Base-by-base conservation (phyloP, 1,284 basidiomycete genomes). In the Mycena citricolor region DNA sequence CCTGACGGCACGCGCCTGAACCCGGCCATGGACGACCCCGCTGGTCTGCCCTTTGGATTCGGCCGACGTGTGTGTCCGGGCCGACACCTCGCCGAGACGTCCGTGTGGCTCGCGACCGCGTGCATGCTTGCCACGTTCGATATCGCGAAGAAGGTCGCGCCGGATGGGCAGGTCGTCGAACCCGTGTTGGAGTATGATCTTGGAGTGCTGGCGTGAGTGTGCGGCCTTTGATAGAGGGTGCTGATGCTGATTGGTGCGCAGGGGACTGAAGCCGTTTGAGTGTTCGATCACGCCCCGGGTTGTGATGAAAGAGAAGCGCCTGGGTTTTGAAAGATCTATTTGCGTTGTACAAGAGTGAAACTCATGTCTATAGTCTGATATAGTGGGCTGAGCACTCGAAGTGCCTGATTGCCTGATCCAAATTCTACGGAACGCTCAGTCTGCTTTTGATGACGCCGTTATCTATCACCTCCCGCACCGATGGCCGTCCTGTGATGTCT, bases 71-170 rank as follows among this genome's bases (percentile, higher is more conserved):
- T 63, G 13, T 67, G 65, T 39, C 63, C 64, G 4, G 65, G 65
- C 0, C 50, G 56, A 44, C 51, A 62, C 42, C 60, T 71, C 26
- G 67, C 68, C 1, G 66, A 72, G 26, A 56, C 63, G 0, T 65
- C 65, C 3, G 49, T 73, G 1, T 72, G 64, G 56, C 57, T 62
- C 3, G 55, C 58, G 26, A 52, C 71, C 4, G 59, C 63, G 1
- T 60, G 51, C 36, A 63, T 65, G 5, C 62, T 73, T n/a, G 55
- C 61, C 6, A 57, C 60, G 13, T 68, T 71, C 42, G 49, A 67
- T 16, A 61, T 72, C 23, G 53, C 55, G 16, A n/a, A n/a, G n/a
- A n/a, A n/a, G n/a, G n/a, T n/a, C n/a, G n/a, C n/a, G 14, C 31
- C 31, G 10, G 31, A 32, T 20, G 31, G 31, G 10, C 11, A 10